These are phyloP conservation scores for Dicorynia guianensis DNA, from an alignment of 306 rosid genomes.

Conservation along the genomic window DNA sequence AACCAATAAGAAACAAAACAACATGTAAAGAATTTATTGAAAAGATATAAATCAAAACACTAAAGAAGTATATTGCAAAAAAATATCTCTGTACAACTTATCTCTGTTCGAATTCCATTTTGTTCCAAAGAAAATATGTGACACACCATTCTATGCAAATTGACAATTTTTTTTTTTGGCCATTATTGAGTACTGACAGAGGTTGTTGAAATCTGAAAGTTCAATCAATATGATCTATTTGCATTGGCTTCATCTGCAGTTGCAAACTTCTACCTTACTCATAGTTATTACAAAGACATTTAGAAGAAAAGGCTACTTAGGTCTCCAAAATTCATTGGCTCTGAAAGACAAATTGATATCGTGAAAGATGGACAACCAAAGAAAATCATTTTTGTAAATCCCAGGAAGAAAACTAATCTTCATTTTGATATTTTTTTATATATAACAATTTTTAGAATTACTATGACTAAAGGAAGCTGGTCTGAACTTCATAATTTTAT, in stretches of 20 bases:
- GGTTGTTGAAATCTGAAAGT: slow-evolving; percentile 20
- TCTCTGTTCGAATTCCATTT: not conserved
- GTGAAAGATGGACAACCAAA: not conserved
- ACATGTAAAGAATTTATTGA: slow-evolving; percentile 8
- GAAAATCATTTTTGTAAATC: too few species aligned
- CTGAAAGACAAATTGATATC: not conserved
- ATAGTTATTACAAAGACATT: not conserved
- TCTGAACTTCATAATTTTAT: too few species aligned
- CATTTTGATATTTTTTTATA: too few species aligned
- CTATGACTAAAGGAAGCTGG: too few species aligned
- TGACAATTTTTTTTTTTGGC: too few species aligned
- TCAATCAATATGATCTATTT: slow-evolving; percentile 1
- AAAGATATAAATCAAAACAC: slow-evolving; percentile 23
- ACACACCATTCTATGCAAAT: slow-evolving; percentile 2
- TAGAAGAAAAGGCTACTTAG: not conserved
- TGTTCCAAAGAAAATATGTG: slow-evolving; percentile 3
- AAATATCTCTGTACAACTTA: not conserved
- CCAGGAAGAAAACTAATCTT: too few species aligned
- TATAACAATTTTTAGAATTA: too few species aligned
- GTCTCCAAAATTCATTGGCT: not conserved
- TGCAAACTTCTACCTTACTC: not conserved
- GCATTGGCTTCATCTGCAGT: not conserved
- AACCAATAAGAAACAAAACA: slow-evolving; percentile 2
- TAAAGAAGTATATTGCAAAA: not conserved
- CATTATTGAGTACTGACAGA: not conserved